Evolutionary conservation across 2,329 filamentous ascomycete genomes (phyloP), one percentile per base, ranked within the genome.

Genomic region (Penicillium sp.): DNA sequence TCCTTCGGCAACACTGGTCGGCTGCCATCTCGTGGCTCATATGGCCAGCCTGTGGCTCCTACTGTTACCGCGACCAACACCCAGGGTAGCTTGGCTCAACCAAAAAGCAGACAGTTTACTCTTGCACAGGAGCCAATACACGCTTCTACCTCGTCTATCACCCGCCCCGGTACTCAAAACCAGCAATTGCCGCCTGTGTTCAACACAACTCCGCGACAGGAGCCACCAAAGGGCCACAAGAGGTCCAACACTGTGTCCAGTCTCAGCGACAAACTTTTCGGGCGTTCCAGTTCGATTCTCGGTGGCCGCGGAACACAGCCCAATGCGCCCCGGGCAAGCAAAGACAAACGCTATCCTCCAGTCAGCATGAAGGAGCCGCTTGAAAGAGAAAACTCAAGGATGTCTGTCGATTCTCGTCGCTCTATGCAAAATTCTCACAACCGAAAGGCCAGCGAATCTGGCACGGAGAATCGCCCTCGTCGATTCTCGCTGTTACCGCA

Each of bases 11-110:
- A 76, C 52, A 80, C 76, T 59, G 81, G 78, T 55, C 71, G 85
- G 58, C 83, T 94, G 47, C 88, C 90, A 60, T 91, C 87, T 62
- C 85, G 89, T 60, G 83, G 89, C 71, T 88, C 90, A 54, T 97
- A 97, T 72, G 91, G 91, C 61, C 91, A 95, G 73, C 94, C 93
- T 46, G 87, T 87, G 43, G 91, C 91, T 52, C 92, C 94, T 29
- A 86, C 91, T 45, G 87, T 97, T 56, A 92, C 92, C 46, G 88
- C 89, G 63, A 94, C 92, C 49, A 96, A 94, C 72, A 92, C 85
- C 4, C 90, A 96, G 71, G 93, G 92, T 59, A 89, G 89, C 59
- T 91, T 97, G 66, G 90, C 94, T 61, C 93, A 96, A 70, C 90
- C 90, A 10, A 84, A 83, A 71, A 77, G 81, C 60, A 85, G 87